Conservation (phyloP, 345 rosid genomes). For the Populus davidiana region DNA sequence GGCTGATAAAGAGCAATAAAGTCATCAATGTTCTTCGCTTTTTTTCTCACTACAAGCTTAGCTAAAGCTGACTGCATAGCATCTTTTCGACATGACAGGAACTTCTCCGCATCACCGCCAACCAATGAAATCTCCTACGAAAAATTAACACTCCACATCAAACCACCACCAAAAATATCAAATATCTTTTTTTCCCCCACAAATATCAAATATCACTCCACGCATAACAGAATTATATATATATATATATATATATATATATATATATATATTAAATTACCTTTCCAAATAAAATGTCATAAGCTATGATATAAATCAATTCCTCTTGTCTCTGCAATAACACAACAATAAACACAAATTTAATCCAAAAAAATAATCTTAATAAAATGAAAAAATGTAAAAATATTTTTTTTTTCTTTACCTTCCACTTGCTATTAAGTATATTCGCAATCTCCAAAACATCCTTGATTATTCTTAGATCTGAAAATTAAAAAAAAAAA, state of each 20-base stretch:
- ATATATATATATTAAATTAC: slow-evolving; percentile 25
- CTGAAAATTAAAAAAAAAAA: slow-evolving; percentile 35
- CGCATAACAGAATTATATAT: too few species aligned
- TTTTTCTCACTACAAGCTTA: slow-evolving; percentile 59
- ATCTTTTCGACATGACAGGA: slow-evolving; percentile 48
- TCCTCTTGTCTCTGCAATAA: slow-evolving; percentile 67
- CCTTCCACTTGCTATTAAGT: slow-evolving; percentile 81
- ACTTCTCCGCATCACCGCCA: slow-evolving; percentile 80
- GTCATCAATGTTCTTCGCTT: slow-evolving; percentile 50
- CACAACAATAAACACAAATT: background rate
- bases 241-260: too few species aligned
- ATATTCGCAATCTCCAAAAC: slow-evolving; percentile 56
- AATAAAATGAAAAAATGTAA: too few species aligned
- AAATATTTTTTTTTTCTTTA: slow-evolving; percentile 11
- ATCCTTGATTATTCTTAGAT: slow-evolving; percentile 61
- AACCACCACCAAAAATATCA: slow-evolving; percentile 7
- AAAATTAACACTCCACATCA: slow-evolving; percentile 11
- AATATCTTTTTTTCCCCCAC: background rate
- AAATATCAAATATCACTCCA: background rate
- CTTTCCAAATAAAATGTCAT: slow-evolving; percentile 78
- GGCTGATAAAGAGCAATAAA: slow-evolving; percentile 49
- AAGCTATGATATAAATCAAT: slow-evolving; percentile 60
- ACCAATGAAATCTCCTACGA: slow-evolving; percentile 48
- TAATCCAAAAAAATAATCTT: background rate
- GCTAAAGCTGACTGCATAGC: slow-evolving; percentile 57